phyloP scores from a whole-genome alignment of 2,329 filamentous ascomycete genomes.

The Lachnellula occidentalis region DNA sequence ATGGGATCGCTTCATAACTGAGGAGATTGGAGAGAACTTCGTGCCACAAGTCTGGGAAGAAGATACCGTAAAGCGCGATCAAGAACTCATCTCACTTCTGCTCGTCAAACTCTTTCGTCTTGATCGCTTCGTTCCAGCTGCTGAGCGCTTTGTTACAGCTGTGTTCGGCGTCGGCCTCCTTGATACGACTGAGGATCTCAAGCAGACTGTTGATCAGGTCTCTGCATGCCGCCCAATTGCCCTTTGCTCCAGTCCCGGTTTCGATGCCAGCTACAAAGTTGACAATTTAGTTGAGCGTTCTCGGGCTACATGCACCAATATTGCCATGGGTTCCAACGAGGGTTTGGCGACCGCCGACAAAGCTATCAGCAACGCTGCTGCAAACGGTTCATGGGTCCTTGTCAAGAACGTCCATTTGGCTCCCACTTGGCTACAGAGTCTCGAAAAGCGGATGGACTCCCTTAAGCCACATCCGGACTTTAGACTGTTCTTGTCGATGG shows the following conservation, averaged over 20 bases:
- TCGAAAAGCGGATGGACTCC: constrained; percentile 94
- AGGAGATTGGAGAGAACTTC: constrained; percentile 80
- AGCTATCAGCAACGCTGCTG: constrained; percentile 86
- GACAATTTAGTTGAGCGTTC: constrained; percentile 86
- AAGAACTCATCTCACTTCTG: constrained; percentile 75
- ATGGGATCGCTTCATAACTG: constrained; percentile 78
- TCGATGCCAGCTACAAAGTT: constrained; percentile 98
- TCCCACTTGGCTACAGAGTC: constrained; percentile 90
- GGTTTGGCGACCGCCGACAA: constrained; percentile 89
- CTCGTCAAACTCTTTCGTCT: constrained; percentile 93
- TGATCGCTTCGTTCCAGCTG: constrained; percentile 88
- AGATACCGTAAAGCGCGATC: constrained; percentile 59
- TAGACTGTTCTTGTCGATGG: constrained; percentile 95
- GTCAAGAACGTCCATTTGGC: constrained; percentile 99
- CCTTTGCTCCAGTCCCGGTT: constrained; percentile 89
- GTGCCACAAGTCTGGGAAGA: constrained; percentile 74
- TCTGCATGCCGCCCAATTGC: constrained; percentile 80
- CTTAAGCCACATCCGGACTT: constrained; percentile 93
- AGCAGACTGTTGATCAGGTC: constrained; percentile 78
- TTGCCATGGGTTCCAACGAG: constrained; percentile 98
- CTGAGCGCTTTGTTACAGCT: constrained; percentile 80
- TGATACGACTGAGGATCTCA: constrained; percentile 79
- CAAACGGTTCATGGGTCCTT: constrained; percentile 90
- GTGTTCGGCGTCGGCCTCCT: constrained; percentile 83
- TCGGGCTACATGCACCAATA: constrained; percentile 82